Base-by-base conservation (phyloP, 257 asterid genomes). In the Solanum chiquidenum region DNA sequence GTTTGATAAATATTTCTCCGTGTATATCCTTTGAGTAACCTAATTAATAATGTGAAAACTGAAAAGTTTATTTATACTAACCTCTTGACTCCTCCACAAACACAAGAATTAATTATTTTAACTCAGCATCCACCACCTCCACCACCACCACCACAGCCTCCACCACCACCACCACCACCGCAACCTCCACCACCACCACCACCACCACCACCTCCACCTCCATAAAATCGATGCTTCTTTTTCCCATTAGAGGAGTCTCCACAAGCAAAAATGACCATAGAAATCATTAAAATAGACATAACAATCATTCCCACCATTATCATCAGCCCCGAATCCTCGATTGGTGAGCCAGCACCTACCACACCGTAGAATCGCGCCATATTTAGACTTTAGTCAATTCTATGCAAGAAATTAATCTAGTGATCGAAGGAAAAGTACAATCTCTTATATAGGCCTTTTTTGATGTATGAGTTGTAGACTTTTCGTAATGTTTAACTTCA, bases 241-340 rank as follows among this genome's bases (percentile, higher is more conserved):
- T 9, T 20, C 1, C 14, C 49, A 21, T 27, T 66, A 52, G 68
- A 52, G 12, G 37, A 10, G 21, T 87, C 90, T 4, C 35, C 90
- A 62, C 92, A 90, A 13, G 87, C 87, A 73, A 88, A 83, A 76
- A 90, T 62, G 83, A 88, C 25, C 87, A 83, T 84, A 34, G 89
- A 86, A 2, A 88, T 31, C 60, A 88, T 74, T 42, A 85, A 33
- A 52, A 77, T 3, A 29, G 90, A 85, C 85, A 87, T 87, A 6
- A 85, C 49, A 23, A 89, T 37, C 83, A 89, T 87, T 27, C 85
- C 88, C 55, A 87, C 21, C 25, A 87, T 66, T 33, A 84, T 42
- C 2, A 87, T 34, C 2, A 84, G 20, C 25, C 88, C 87, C 2
- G 91, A 86, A 14, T 84, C 76, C 6, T 75, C 49, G 11, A 31